Conservation (phyloP, 1,284 basidiomycete genomes). For the Farysia itapuensis region DNA sequence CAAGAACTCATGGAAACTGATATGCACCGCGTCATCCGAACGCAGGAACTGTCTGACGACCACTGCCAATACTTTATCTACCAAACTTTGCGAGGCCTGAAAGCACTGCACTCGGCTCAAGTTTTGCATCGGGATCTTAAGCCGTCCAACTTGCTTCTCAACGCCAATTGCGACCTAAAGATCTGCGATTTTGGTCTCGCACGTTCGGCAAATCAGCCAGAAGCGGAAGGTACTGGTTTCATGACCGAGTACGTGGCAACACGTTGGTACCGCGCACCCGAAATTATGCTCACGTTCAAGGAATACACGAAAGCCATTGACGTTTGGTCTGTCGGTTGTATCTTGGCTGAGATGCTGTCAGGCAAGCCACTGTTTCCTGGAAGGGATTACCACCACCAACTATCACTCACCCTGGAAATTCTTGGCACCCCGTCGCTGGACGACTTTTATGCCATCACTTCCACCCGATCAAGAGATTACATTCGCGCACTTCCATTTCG, state of each 20-base stretch:
- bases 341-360: conserved; percentile 90
- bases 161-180: conserved; percentile 58
- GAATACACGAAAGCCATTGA: conserved; percentile 61
- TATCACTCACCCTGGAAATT: conserved; percentile 67
- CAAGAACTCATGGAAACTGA: conserved; percentile 61
- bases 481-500: conserved; percentile 89
- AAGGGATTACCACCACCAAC: conserved; percentile 63
- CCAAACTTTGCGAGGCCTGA: conserved; percentile 64
- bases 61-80: conserved; percentile 96
- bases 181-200: conserved; percentile 60
- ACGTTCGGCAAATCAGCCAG: conserved; percentile 55
- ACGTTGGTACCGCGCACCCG: conserved; percentile 58
- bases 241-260: conserved; percentile 61
- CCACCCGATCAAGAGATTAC: conserved; percentile 81
- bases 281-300: conserved; percentile 60
- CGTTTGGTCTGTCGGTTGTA: conserved; percentile 88
- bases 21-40: conserved; percentile 59
- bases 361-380: conserved; percentile 89
- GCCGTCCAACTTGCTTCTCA: conserved; percentile 55
- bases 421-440: conserved; percentile 68
- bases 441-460: conserved; percentile 72
- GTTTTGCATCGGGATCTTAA: conserved; percentile 58
- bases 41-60: conserved; percentile 66
- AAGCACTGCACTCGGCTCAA: conserved; percentile 58
- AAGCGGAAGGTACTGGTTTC: conserved; percentile 56